These are phyloP conservation scores for Halenospora varia DNA, from an alignment of 495 filamentous ascomycete species.

Conservation along the genomic window DNA sequence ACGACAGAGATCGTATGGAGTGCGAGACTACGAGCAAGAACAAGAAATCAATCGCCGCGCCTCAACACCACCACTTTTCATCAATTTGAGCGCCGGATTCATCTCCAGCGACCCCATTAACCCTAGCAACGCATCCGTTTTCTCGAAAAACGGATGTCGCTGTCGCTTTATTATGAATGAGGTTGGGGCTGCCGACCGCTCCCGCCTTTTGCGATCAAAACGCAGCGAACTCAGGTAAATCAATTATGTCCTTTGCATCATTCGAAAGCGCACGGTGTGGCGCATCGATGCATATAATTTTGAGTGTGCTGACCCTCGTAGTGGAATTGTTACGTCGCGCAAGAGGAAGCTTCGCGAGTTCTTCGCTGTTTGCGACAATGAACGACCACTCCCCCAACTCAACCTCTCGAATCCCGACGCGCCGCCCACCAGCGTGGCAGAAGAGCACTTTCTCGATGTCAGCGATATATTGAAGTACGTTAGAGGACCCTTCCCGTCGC, in stretches of 20 bases:
- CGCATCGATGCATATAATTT: slow-evolving; percentile 40
- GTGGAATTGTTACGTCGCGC: slow-evolving; percentile 46
- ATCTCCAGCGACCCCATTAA: slow-evolving; percentile 31
- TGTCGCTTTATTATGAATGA: slow-evolving; percentile 53
- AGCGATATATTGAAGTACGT: slow-evolving; percentile 77
- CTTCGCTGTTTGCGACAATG: slow-evolving; percentile 55
- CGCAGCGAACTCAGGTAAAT: slow-evolving; percentile 43
- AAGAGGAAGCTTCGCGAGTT: slow-evolving; percentile 83
- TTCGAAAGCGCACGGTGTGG: slow-evolving; percentile 38
- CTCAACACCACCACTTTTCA: slow-evolving; percentile 47
- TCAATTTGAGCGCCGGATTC: slow-evolving; percentile 38
- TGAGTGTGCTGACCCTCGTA: slow-evolving; percentile 31
- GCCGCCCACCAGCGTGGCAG: slow-evolving; percentile 45
- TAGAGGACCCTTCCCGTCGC: not conserved
- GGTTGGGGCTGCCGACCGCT: slow-evolving; percentile 54
- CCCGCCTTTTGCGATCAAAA: slow-evolving; percentile 50
- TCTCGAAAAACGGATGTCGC: slow-evolving; percentile 55
- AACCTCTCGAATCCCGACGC: slow-evolving; percentile 38
- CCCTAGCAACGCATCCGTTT: slow-evolving; percentile 43
- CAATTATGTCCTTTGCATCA: slow-evolving; percentile 25
- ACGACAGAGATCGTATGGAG: not conserved
- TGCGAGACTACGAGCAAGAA: not conserved
- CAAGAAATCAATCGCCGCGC: slow-evolving; percentile 38
- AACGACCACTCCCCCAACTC: slow-evolving; percentile 23
- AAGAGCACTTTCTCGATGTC: slow-evolving; percentile 65